Base-by-base conservation (phyloP, 108 stramenopile species). In the Cyclotella sp. region DNA sequence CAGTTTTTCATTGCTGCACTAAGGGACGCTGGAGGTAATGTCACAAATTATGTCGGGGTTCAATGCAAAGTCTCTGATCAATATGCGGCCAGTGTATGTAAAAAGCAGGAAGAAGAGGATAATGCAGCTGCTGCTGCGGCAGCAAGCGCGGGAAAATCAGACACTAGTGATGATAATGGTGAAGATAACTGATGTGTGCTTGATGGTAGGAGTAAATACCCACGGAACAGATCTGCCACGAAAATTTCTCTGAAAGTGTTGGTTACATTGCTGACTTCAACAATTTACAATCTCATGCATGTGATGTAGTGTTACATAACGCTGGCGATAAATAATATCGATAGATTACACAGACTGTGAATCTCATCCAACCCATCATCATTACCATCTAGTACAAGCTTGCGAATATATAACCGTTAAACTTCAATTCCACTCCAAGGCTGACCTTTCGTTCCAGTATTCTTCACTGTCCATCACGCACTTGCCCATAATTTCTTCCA, bases 1-100 rank as follows among this genome's bases (percentile, higher is more conserved):
- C 97, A 97, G 78, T 97, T 98, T 77, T 98, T 96, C 82, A 95
- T 98, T 68, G 98, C 96, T 30, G 94, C 96, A 7, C 80, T 98
- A 45, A 77, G 95, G 41, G 97, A 97, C 86, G 94, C 90, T 16
- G 78, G 86, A 57, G 97, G 97, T 29, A 86, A 86, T 64, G 90
- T 98, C 52, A 97, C 97, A 46, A 98, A 97, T 78, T 98, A 96
- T 90, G 96, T 98, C n/a, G 97, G 97, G 42, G 97, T 98, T 49
- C 97, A 98, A 85, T 97, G 97, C 77, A 95, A 96, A 81, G 93
- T 94, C 13, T 87, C 86, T 42, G 93, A 93, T 70, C 90, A 91
- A 66, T 95, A 95, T 75, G 94, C 94, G 0, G 94, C 94, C 46
- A 85, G 87, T 51, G 91, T 95, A 43, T 93, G 89, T 66, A 90